phyloP scores from a whole-genome alignment of 495 filamentous ascomycete species.

The Acidomyces sp. region DNA sequence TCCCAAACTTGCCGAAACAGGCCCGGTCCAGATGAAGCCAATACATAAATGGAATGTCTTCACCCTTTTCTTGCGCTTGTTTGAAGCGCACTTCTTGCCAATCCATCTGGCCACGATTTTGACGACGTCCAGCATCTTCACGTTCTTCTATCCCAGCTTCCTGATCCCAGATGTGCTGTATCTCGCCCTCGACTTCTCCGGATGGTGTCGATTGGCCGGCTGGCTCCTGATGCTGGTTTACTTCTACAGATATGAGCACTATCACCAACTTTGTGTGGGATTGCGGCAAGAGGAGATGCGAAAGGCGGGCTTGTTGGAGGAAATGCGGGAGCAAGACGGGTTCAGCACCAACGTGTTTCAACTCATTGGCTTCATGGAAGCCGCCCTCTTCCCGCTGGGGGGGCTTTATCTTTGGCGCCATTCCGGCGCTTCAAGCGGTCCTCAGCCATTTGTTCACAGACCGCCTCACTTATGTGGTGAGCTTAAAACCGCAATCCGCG shows the following conservation, averaged over 20 bases:
- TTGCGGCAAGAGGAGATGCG: conserved; percentile 49
- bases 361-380: conserved; percentile 30
- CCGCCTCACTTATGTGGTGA: conserved; percentile 51
- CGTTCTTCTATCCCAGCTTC: conserved; percentile 34
- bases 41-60: conserved; percentile 10
- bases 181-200: conserved; percentile 44
- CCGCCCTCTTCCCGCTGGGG: conserved; percentile 45
- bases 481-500: conserved; percentile 38
- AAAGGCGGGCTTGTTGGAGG: conserved; percentile 37
- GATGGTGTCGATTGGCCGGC: conserved; percentile 42
- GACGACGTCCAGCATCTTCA: conserved; percentile 44
- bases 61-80: conserved; percentile 45
- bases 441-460: conserved; percentile 55
- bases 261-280: conserved; percentile 43
- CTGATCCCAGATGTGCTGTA: conserved; percentile 36
- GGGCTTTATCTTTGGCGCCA: conserved; percentile 48
- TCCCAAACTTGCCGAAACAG: background rate
- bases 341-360: conserved; percentile 35
- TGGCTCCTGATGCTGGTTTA: conserved; percentile 47
- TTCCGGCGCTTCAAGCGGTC: conserved; percentile 49
- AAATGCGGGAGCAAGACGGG: conserved; percentile 39
- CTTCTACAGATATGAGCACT: conserved; percentile 48
- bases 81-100: conserved; percentile 57
- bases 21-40: background rate
- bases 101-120: conserved; percentile 48